Evolutionary conservation across 2,329 filamentous ascomycete species (phyloP), one percentile per base, ranked within the genome.

Genomic region (Colletotrichum brevisporum): DNA sequence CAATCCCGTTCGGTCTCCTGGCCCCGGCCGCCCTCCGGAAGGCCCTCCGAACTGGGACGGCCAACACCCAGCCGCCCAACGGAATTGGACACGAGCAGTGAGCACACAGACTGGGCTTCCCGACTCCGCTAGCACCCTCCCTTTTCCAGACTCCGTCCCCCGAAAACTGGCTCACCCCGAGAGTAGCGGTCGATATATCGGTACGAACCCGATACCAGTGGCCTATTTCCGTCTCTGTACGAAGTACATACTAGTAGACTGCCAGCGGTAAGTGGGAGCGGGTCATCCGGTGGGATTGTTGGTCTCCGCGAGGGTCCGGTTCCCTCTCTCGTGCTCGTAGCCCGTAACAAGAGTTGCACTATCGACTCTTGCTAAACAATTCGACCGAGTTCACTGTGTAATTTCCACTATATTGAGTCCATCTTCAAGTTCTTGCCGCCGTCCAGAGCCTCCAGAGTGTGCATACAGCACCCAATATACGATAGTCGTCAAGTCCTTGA

Each of bases 41-140:
- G 41, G 41, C 41, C 48, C 56, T 54, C 63, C 63, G 62, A 65
- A 60, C 26, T 26, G 45, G 63, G 63, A 65, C 55, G 55, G 48
- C 39, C 56, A 61, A 36, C 31, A 36, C 31, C 31, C 31, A 36
- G 9, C 8, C 31, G 31, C 31, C 21, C 55, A 66, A 66, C 63
- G 41, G 21, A 55, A 54, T 26, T 13, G 50, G 50, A 6, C 56
- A 54, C 18, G 15, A 36, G 26, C 26, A 24, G 47, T 15, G 15
- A 36, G 26, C 26, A 24, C 36, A 21, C 41, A 26, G 9, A 55
- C 52, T 41, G 43, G 18, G 26, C 52, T 39, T 56, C 58, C 64
- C 26, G 18, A 63, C 47, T 53, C 52, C 52, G 43, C 45, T 57
- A 67, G 43, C n/a, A 50, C 13, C 13, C 26, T n/a, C 13, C 16